A percentile compares a stretch with the other conserved stretches of the same genome.
Conservation (phyloP, 345 rosid genomes). For the Mallotus nudiflorus region DNA sequence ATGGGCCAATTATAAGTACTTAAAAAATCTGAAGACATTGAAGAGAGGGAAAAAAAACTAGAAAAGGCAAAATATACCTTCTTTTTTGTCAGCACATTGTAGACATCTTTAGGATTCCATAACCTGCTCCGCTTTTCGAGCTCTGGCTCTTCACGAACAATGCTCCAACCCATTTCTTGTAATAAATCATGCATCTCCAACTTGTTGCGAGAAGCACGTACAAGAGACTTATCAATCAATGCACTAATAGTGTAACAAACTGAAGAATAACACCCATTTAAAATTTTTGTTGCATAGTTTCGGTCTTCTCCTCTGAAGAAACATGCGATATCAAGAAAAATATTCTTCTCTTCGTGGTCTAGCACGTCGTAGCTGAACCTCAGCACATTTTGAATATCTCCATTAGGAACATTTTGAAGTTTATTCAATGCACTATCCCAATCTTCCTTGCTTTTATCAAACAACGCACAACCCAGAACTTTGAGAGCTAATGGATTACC, state of each 20-base stretch:
- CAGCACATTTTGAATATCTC: neutral
- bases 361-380: neutral
- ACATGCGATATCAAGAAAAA: conserved; percentile 8
- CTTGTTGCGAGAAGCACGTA: neutral
- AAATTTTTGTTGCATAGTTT: neutral
- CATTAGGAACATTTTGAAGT: neutral
- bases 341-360: neutral
- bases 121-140: conserved; percentile 12
- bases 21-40: neutral
- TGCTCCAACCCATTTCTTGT: conserved; percentile 15
- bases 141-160: conserved; percentile 6
- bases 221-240: conserved; percentile 4
- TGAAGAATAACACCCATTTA: neutral
- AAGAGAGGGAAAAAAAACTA: neutral
- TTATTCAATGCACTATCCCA: neutral
- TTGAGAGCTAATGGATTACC: conserved; percentile 15
- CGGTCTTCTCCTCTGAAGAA: neutral
- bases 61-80: neutral
- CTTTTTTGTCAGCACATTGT: neutral
- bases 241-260: neutral
- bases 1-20: neutral
- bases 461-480: too few relatives aligned
- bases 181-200: conserved; percentile 15
- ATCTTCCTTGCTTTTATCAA: neutral
- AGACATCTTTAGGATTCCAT: conserved; percentile 9